These are phyloP conservation scores for Termitomyces sp. DNA, from an alignment of 768 basidiomycete genomes.

Conservation along the genomic window DNA sequence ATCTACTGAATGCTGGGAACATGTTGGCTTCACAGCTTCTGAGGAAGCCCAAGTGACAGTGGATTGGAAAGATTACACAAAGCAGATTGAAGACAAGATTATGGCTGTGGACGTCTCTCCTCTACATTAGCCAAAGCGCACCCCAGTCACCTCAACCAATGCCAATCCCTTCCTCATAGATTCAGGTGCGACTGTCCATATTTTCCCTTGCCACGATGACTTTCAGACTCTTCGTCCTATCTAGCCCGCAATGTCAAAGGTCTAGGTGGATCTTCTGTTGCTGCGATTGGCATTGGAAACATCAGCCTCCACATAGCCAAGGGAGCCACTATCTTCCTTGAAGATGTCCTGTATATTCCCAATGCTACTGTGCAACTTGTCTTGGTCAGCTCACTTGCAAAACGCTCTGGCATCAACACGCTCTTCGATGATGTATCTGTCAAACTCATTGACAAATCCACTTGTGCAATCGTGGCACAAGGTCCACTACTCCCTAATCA, in stretches of 20 bases:
- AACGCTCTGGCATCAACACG: neutral
- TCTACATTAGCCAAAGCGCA: neutral
- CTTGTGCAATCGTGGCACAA: slow-evolving; percentile 10
- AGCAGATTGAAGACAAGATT: neutral
- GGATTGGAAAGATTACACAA: neutral
- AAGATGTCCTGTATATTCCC: slow-evolving; percentile 20
- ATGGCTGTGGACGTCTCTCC: neutral
- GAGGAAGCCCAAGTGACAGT: neutral
- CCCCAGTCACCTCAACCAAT: slow-evolving; percentile 14
- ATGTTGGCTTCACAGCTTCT: neutral
- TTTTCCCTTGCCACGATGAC: slow-evolving; percentile 19
- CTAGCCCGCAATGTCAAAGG: slow-evolving; percentile 19
- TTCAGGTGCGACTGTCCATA: too few species aligned
- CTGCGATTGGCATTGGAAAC: slow-evolving; percentile 19
- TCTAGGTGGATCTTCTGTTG: slow-evolving; percentile 20
- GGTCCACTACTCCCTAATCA: slow-evolving; percentile 9
- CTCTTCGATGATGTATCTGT: neutral
- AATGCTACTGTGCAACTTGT: slow-evolving; percentile 18
- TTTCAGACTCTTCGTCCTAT: slow-evolving; percentile 22
- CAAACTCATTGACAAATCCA: slow-evolving; percentile 6
- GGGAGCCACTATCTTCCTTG: slow-evolving; percentile 10
- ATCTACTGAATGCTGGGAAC: neutral
- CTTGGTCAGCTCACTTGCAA: slow-evolving; percentile 18
- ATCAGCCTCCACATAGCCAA: slow-evolving; percentile 16
- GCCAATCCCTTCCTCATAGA: slow-evolving; percentile 23